Evolutionary conservation across 805 yeast species (phyloP).

Genomic region (Saccharomycopsis vini): DNA sequence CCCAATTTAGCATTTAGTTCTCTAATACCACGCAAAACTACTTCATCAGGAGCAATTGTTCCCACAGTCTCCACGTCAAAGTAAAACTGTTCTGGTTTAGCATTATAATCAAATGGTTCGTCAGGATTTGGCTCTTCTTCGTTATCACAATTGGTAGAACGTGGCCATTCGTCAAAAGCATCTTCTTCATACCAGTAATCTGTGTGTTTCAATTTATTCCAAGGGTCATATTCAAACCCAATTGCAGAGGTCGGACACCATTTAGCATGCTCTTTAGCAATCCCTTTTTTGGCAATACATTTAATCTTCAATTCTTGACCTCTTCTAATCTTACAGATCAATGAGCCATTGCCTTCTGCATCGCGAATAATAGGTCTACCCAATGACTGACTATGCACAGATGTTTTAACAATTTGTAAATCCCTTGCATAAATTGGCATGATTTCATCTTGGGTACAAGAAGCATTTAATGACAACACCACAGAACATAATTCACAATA

Average conservation of each 20-base stretch:
- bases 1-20: conserved; percentile 88
- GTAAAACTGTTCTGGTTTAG: conserved; percentile 75
- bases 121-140: conserved; percentile 91
- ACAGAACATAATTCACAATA: conserved; percentile 95
- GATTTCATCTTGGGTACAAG: conserved; percentile 79
- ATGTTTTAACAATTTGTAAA: conserved; percentile 43
- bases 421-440: conserved; percentile 89
- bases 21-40: conserved; percentile 73
- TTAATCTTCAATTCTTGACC: conserved; percentile 84
- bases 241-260: conserved; percentile 97
- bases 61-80: conserved; percentile 92
- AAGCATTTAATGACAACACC: conserved; percentile 75
- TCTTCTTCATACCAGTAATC: conserved; percentile 94
- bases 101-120: conserved; percentile 76
- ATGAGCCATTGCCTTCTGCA: conserved; percentile 69
- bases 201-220: conserved; percentile 94
- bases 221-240: conserved; percentile 97
- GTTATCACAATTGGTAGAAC: conserved; percentile 79
- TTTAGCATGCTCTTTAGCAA: conserved; percentile 95
- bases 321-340: conserved; percentile 82
- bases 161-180: conserved; percentile 90
- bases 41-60: conserved; percentile 79
- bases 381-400: too few species aligned
- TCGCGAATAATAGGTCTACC: conserved; percentile 87
- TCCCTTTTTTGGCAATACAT: conserved; percentile 96